Conservation (phyloP, 306 rosid species). For the Malus sieversii region DNA sequence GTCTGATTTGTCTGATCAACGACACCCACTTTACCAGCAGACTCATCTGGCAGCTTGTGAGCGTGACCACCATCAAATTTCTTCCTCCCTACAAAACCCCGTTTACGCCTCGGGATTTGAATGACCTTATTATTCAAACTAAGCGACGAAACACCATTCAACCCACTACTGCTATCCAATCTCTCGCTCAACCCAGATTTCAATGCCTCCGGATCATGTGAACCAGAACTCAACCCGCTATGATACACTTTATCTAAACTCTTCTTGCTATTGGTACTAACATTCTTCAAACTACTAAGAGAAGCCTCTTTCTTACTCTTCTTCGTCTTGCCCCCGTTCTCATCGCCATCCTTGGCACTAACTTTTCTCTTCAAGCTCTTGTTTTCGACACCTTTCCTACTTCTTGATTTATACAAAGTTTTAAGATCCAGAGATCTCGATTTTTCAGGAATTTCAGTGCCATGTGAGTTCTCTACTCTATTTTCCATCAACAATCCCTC, state of each 20-base stretch:
- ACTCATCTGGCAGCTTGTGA: constrained; percentile 27
- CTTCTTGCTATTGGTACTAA: constrained; percentile 40
- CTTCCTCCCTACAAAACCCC: constrained; percentile 69
- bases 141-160: constrained; percentile 38
- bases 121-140: constrained; percentile 35
- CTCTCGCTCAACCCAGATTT: constrained; percentile 39
- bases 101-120: constrained; percentile 76
- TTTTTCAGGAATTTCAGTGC: constrained; percentile 50
- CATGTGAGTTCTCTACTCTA: constrained; percentile 56
- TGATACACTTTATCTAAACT: constrained; percentile 36
- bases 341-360: constrained; percentile 34
- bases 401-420: constrained; percentile 57
- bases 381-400: constrained; percentile 23
- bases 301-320: constrained; percentile 61
- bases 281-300: constrained; percentile 70
- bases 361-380: constrained; percentile 51
- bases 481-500: constrained; percentile 69
- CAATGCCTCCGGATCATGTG: constrained; percentile 29
- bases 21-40: constrained; percentile 28
- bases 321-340: constrained; percentile 38
- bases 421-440: constrained; percentile 83
- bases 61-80: constrained; percentile 38
- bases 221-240: constrained; percentile 33
- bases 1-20: constrained; percentile 43
- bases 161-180: constrained; percentile 35